Evolutionary conservation across 2,329 filamentous ascomycete species (phyloP), one percentile per base, ranked within the genome.

Genomic region (Trichophyton equinum): DNA sequence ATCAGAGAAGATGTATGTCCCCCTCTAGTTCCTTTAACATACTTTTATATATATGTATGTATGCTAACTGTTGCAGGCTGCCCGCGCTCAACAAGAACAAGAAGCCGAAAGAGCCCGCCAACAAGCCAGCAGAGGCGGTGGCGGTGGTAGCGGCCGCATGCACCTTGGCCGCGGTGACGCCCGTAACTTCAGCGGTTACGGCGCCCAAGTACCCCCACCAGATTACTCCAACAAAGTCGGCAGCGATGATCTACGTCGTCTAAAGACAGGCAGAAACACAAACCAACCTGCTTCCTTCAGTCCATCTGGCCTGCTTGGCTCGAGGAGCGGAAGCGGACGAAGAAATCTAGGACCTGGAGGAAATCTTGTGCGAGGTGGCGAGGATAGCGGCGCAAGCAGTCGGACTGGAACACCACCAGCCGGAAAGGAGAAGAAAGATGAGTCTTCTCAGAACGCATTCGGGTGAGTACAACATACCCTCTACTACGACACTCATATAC

Each of bases 201-300:
- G 82, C 65, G 70, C 71, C 66, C 85, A 88, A 74, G 82, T 85
- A 65, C 84, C 85, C 59, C 89, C 88, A 59, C 81, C 81, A 60
- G 85, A 88, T 69, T 85, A 82, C 70, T 82, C 82, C 68, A 96
- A 94, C 78, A 88, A 88, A 68, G 87, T 99, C 66, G 89, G 85
- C 64, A 91, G 90, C 78, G 91, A 96, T 68, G 94, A 99, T 72
- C 82, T 99, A 62, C 86, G 89, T 65, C 89, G 90, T 68, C 82
- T 99, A 46, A 74, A 74, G 61, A 80, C 82, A 60, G 80, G 79
- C 68, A 85, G 72, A 81, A 81, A 78, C 65, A 84, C 80, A 75
- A 85, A 75, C 80, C 84, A 75, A 74, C 85, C 70, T 78, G 82
- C 68, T 76, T 79, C 80, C 13, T 83, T 97, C 65, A 91, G 90